Evolutionary conservation across 2,329 filamentous ascomycete species (phyloP), one percentile per base, ranked within the genome.

Genomic region (Xylaria arbuscula): DNA sequence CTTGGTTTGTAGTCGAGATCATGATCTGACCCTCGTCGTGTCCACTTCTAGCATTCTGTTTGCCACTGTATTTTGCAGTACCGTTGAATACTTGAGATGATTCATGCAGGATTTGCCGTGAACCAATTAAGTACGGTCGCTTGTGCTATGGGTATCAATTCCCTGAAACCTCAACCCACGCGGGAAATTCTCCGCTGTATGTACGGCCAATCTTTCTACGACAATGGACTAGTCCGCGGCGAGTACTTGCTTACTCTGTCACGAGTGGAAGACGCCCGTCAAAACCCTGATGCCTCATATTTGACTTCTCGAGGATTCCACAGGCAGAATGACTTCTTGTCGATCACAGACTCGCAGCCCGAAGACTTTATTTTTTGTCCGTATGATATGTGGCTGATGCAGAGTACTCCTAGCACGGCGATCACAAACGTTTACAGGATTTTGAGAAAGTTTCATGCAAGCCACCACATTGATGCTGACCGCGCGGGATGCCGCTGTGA

Each of bases 181-280:
- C 66, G 66, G 65, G 6, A 68, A 70, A 70, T 70, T 70, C 68
- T 70, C 68, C 68, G 68, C 59, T 67, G 64, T 67, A 66, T 62
- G 66, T 66, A 67, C 55, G 28, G 64, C 63, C 50, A 64, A 69
- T 59, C 67, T 64, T 42, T 58, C 36, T 62, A 66, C 55, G 24
- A 57, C 19, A 61, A 53, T 53, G 62, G 51, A 51, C 19, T 65
- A 54, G 62, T 24, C 55, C n/a, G 13, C 51, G 40, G 51, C 28
- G 15, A 51, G 32, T 48, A 54, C 45, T 59, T 65, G 51, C 66
- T 58, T 58, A 8, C 28, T 57, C 42, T 48, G 42, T 36, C 34
- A 45, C 61, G 55, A 7, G 36, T 13, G 38, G 40, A 57, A 45
- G 40, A 24, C 15, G 53, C 28, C 17, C 17, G 32, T 55, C 24